A percentile compares a stretch with the other conserved stretches of the same genome.
phyloP scores from a whole-genome alignment of 2,329 filamentous ascomycete species.

The Xenoacremonium recifei region DNA sequence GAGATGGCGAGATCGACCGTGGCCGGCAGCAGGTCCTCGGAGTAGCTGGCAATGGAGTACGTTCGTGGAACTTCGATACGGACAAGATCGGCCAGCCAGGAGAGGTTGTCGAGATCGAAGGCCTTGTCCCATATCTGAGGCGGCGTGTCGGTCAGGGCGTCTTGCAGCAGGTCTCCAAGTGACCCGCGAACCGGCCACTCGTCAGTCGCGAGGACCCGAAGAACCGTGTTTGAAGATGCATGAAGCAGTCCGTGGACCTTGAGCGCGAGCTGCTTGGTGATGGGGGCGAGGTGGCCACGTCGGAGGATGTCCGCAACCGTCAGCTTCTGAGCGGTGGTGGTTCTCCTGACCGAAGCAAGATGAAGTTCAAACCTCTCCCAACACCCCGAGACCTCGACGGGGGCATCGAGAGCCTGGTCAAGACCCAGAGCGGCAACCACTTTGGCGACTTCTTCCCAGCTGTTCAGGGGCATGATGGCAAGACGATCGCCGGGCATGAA shows the following conservation, averaged over 20 bases:
- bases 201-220: constrained; percentile 47
- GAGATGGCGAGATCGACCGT: constrained; percentile 52
- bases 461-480: constrained; percentile 54
- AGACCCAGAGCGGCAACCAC: constrained; percentile 51
- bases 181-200: constrained; percentile 52
- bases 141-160: constrained; percentile 46
- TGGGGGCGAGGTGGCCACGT: constrained; percentile 49
- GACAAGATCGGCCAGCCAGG: constrained; percentile 47
- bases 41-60: constrained; percentile 51
- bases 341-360: constrained; percentile 36
- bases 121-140: constrained; percentile 49
- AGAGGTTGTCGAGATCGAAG: constrained; percentile 43
- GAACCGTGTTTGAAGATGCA: constrained; percentile 48
- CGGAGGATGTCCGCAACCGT: constrained; percentile 49
- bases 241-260: constrained; percentile 47
- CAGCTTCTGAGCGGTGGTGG: constrained; percentile 29
- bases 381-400: constrained; percentile 35
- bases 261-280: constrained; percentile 50
- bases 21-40: constrained; percentile 48
- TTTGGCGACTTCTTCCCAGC: constrained; percentile 54
- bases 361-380: constrained; percentile 50
- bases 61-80: constrained; percentile 50
- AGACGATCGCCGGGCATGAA: constrained; percentile 53
- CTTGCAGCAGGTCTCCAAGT: constrained; percentile 49
- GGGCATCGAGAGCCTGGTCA: constrained; percentile 43